Evolutionary conservation across 139 green algal species (phyloP).

Genomic region (Zygnema circumcarinatum): DNA sequence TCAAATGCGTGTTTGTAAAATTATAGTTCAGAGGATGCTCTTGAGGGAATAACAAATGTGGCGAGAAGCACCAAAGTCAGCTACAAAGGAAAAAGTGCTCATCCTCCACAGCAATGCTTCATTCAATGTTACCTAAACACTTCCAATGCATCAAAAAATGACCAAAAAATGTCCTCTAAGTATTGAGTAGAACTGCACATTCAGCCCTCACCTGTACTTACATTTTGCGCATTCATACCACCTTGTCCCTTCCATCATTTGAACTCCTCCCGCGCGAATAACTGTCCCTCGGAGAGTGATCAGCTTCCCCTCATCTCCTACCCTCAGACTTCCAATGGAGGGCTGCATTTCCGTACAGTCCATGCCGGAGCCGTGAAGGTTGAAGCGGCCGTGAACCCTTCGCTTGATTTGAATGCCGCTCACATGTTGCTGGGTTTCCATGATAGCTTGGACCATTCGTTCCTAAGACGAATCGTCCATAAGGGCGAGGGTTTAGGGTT

Average conservation of each 20-base stretch:
- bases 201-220: slow-evolving; percentile 30
- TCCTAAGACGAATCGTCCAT: slow-evolving; percentile 9
- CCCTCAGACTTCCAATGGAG: slow-evolving; percentile 58
- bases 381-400: slow-evolving; percentile 28
- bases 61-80: no score
- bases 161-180: no score
- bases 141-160: no score
- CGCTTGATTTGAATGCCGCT: slow-evolving; percentile 17
- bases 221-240: slow-evolving; percentile 77
- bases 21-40: no score
- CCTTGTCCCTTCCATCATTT: slow-evolving; percentile 76
- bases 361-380: slow-evolving; percentile 42
- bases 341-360: slow-evolving; percentile 42
- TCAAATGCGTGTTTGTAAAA: no score
- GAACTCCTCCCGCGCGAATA: slow-evolving; percentile 72
- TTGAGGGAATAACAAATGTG: no score
- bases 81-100: no score
- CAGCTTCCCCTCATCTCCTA: slow-evolving; percentile 70
- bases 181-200: no score
- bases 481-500: not conserved
- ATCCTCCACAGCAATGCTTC: no score
- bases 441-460: not conserved
- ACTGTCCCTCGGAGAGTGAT: slow-evolving; percentile 79
- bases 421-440: not conserved
- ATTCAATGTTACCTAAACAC: no score